Conservation (phyloP, 2,329 filamentous ascomycete genomes). For the Apiospora marii region DNA sequence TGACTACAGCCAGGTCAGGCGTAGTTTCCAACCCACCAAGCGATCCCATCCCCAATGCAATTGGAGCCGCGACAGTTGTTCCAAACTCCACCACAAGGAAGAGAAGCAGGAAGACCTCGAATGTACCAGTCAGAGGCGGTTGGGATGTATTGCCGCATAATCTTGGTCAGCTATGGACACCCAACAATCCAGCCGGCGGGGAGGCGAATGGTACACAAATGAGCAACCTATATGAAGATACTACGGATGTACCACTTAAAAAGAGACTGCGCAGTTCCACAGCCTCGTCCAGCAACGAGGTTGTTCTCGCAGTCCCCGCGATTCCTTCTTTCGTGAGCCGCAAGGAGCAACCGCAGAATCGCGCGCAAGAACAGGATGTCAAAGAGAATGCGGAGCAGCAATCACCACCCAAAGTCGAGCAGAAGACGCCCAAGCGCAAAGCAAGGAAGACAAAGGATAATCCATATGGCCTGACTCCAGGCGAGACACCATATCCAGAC, state of each 20-base stretch:
- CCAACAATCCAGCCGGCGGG: background rate
- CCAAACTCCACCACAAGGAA: constrained; percentile 1
- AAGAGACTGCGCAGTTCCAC: constrained; percentile 8
- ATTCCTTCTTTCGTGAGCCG: background rate
- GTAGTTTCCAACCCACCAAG: background rate
- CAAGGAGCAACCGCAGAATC: background rate
- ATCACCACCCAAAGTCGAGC: constrained; percentile 27
- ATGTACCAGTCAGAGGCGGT: constrained; percentile 22
- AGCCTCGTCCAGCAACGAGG: background rate
- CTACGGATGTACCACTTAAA: background rate
- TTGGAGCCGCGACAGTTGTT: background rate
- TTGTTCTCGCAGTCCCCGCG: background rate
- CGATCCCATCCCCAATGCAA: background rate
- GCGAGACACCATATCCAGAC: constrained; percentile 72
- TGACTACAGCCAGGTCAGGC: background rate
- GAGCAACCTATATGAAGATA: background rate
- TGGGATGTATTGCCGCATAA: constrained; percentile 25
- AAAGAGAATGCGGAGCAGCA: constrained; percentile 17
- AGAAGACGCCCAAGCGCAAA: constrained; percentile 30
- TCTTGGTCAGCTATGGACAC: constrained; percentile 19
- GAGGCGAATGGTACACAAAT: background rate
- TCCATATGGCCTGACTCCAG: constrained; percentile 62
- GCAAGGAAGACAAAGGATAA: constrained; percentile 45
- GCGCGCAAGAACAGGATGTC: background rate
- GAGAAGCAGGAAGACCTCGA: background rate